Base-by-base conservation (phyloP, 306 rosid species). In the Vigna hirtella region DNA sequence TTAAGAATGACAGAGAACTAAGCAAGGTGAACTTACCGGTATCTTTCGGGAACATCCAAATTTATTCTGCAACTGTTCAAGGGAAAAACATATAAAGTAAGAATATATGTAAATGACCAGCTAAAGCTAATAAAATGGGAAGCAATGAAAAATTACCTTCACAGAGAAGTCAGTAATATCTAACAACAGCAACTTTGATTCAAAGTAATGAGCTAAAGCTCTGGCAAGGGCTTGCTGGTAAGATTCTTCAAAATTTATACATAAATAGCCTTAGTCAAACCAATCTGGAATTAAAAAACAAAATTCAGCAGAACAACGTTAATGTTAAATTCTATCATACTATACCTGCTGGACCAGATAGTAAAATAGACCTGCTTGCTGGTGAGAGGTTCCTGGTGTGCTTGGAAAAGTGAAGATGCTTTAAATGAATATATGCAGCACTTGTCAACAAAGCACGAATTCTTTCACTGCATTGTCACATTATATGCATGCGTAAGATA, bases 371-470 rank as follows among this genome's bases (percentile, higher is more conserved):
- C 72, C 90, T 82, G 82, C 98, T 95, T 34, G 96, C 98, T 2
- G 93, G 97, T 56, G 98, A 86, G 77, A 95, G 98, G 77, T 92
- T 92, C 79, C 91, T 83, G 36, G 93, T 95, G 83, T 95, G 96
- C 85, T 86, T 95, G 70, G 95, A 91, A 43, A 83, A 79, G 58
- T 95, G 87, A 2, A 80, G 62, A 74, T 86, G 90, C 74, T 91
- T 92, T 67, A 95, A 80, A 86, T 91, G 98, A 77, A 95, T 90
- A 77, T 69, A 85, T 67, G 93, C 96, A 43, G 98, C 89, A 77
- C 89, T 91, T 75, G 91, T 91, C 83, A 95, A 84, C 78, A 91
- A 83, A 78, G 70, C 85, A 77, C 81, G 80, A 42, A 93, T 92
- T 87, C 81, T 87, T 64, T 88, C 90, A 65, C 98, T 95, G 87